Base-by-base conservation (phyloP, 2,329 filamentous ascomycete genomes). In the Pyricularia sp. region DNA sequence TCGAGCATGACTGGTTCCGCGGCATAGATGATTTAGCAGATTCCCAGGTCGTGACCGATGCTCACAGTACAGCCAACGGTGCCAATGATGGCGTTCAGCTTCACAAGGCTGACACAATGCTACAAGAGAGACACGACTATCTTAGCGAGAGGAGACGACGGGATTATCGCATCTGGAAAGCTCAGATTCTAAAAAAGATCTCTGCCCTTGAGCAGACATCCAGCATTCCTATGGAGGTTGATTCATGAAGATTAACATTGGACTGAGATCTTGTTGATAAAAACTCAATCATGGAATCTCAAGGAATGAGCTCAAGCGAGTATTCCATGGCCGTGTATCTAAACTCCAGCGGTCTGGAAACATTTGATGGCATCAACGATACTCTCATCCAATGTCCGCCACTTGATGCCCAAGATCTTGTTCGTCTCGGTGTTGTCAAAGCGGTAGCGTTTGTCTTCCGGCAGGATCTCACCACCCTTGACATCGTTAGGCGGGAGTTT, bases 71-170 rank as follows among this genome's bases (percentile, higher is more conserved):
- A 11, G 70, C 68, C 10, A 68, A 30, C 20, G 70, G 68, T 12
- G 71, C 68, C 4, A 69, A 36, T 17, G 71, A 59, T 20, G 76
- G 74, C 4, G 73, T 79, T 55, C 80, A 83, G 69, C 75, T 83
- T 31, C 78, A 87, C 77, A 77, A 83, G 69, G 80, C 83, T 10
- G 86, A 88, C 71, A 91, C 88, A 2, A 93, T 93, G 91, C 87
- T 94, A 73, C 90, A 93, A 77, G 88, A 90, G 71, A 84, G 85
- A 65, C 89, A 91, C 73, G 90, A 93, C 74, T 92, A 89, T 74
- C 77, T 94, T 73, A 89, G 88, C 71, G 86, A 89, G 66, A 81
- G 83, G 70, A 87, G 86, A 72, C 83, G 84, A 73, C 81, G 81
- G 59, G 87, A 90, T 12, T 93, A 88, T 75, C 80, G 76, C 64